These are phyloP conservation scores for Vararia minispora DNA, from an alignment of 768 basidiomycete genomes.

Conservation along the genomic window DNA sequence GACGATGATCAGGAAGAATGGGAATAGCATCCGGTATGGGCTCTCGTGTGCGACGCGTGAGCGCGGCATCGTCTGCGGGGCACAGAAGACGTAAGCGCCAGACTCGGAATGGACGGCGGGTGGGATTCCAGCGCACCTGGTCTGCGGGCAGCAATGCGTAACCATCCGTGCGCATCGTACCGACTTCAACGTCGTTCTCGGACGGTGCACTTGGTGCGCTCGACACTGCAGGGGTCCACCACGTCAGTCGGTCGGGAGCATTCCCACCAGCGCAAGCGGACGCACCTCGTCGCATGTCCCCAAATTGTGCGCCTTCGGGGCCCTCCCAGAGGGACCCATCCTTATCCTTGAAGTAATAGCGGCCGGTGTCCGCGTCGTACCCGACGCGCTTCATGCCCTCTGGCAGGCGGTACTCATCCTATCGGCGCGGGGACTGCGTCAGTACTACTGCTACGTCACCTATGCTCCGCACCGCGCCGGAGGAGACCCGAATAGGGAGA, in stretches of 20 bases:
- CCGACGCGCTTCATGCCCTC: conserved; percentile 53
- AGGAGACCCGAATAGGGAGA: not conserved
- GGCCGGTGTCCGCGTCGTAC: conserved; percentile 61
- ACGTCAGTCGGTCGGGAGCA: not conserved
- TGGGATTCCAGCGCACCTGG: conserved; percentile 5
- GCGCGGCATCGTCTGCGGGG: conserved; percentile 1
- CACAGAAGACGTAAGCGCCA: not conserved
- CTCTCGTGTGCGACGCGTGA: conserved; percentile 3
- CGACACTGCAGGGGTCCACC: conserved; percentile 1
- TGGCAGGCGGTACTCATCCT: conserved; percentile 45
- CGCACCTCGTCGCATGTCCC: conserved; percentile 35
- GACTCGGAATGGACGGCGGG: not conserved
- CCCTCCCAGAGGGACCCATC: conserved; percentile 47
- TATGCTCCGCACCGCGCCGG: not conserved
- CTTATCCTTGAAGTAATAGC: conserved; percentile 51
- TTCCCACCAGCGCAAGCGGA: not conserved
- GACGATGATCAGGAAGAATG: conserved; percentile 13
- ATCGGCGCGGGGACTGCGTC: conserved; percentile 3
- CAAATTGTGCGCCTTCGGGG: conserved; percentile 50
- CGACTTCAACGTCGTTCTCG: conserved; percentile 12
- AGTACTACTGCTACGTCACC: not conserved
- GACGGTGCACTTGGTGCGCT: not conserved
- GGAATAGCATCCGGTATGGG: conserved; percentile 15
- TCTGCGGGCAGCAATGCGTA: conserved; percentile 5
- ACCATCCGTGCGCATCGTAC: conserved; percentile 6